Evolutionary conservation across 2,329 filamentous ascomycete genomes (phyloP), one percentile per base, ranked within the genome.

Genomic region (Stagonosporopsis cucurbitacearum): DNA sequence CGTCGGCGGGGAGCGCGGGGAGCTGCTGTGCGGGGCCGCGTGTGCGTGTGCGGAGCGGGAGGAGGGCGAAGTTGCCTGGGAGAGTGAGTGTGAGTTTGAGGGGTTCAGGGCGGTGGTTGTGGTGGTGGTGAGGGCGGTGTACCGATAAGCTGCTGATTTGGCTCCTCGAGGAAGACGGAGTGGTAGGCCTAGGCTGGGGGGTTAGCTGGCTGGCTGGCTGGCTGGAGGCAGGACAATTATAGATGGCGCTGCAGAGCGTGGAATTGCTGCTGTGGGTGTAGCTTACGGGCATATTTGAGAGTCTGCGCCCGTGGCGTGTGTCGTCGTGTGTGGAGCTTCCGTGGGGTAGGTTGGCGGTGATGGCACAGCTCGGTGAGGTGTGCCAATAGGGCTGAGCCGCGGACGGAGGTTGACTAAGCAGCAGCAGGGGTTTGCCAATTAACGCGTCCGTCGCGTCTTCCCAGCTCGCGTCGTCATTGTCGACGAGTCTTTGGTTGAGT

Each of bases 1-100:
- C 71, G 62, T 80, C 76, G 39, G 78, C 69, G 32, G 80, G 74
- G 35, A 84, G 77, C 6, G 84, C 70, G 78, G 88, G 78, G 25
- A 99, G 88, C 46, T 90, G 89, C 80, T 96, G 93, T 65, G 94
- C 94, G 39, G 95, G 95, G n/a, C 95, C 95, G 62, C 95, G 90
- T 62, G 92, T 96, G 78, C 92, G 91, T 71, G 95, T 98, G 71
- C 95, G 93, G 51, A 99, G 89, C 1, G 95, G 94, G 49, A 97
- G 88, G 67, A 98, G 87, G 20, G 94, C 93, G 75, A 98, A 93
- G 85, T 97, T 98, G 76, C 94, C 92, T 83, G 64, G 33, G 12
- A 20, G 19, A 39, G 33, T 33, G 12, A 20, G 19, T 40, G 33
- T 41, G 49, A 59, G 33, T 32, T n/a, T 12, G 20, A 15, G 43